These are phyloP conservation scores for Neltuma alba DNA, from an alignment of 306 rosid species.

Conservation along the genomic window DNA sequence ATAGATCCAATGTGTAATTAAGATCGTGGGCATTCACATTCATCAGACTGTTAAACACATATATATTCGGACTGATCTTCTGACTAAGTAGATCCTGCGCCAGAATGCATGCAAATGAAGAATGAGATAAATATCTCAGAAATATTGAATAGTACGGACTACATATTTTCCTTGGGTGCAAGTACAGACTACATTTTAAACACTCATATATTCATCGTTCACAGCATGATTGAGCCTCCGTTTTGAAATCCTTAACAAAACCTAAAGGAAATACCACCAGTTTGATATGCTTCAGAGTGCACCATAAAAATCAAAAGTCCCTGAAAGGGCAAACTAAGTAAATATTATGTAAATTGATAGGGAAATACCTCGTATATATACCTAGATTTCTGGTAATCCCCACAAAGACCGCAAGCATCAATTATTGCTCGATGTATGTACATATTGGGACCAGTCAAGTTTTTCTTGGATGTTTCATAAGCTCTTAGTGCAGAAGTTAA, in stretches of 20 bases:
- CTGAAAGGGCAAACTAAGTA: constrained; percentile 30
- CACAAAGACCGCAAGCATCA: constrained; percentile 83
- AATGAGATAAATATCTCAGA: constrained; percentile 18
- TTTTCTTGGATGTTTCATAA: constrained; percentile 64
- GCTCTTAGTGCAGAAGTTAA: constrained; percentile 74
- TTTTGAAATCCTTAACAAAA: constrained; percentile 25
- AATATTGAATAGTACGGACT: constrained; percentile 13
- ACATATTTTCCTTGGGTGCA: too few relatives aligned
- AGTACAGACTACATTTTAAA: not conserved
- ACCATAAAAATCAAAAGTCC: constrained; percentile 20
- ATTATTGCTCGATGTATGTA: constrained; percentile 79
- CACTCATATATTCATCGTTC: not conserved
- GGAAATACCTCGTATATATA: constrained; percentile 78
- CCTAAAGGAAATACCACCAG: constrained; percentile 15
- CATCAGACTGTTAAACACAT: constrained; percentile 96
- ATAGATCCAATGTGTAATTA: constrained; percentile 66
- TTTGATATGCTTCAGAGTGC: not conserved
- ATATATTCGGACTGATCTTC: constrained; percentile 83
- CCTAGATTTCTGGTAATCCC: constrained; percentile 83
- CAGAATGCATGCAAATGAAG: constrained; percentile 37
- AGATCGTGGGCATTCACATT: constrained; percentile 84
- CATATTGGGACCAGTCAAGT: constrained; percentile 62
- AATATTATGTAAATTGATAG: constrained; percentile 32
- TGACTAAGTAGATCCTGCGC: constrained; percentile 81
- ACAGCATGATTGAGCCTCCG: constrained; percentile 25